These are phyloP conservation scores for Neofusicoccum umdonicola DNA, from an alignment of 2,329 filamentous ascomycete genomes.

Conservation along the genomic window DNA sequence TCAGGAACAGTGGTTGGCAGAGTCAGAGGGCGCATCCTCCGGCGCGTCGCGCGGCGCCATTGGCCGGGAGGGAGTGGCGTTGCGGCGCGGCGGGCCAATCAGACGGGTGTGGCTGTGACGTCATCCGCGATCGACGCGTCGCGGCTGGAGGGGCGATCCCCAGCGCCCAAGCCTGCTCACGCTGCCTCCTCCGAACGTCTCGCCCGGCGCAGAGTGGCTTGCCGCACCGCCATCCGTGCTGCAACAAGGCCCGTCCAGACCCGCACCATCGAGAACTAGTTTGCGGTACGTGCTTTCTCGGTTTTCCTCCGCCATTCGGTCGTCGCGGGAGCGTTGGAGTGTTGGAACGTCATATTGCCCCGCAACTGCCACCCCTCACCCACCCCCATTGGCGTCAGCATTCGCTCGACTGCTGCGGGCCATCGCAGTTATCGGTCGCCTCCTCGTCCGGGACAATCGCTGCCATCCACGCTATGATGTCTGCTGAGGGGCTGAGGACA, in stretches of 20 bases:
- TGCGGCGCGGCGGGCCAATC: not conserved
- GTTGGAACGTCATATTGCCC: conserved; percentile 1
- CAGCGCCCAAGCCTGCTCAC: not conserved
- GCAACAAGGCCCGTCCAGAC: not conserved
- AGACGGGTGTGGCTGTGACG: not conserved
- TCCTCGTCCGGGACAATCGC: not conserved
- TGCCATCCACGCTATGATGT: not conserved
- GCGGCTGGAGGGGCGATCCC: not conserved
- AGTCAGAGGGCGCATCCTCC: not conserved
- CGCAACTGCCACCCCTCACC: not conserved
- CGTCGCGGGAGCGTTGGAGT: not conserved
- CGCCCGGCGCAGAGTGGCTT: not conserved
- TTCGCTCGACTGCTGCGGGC: not conserved
- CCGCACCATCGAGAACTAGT: not conserved
- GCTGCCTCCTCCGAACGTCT: too few species aligned
- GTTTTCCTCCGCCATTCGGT: not conserved
- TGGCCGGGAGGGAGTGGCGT: not conserved
- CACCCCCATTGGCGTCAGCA: not conserved
- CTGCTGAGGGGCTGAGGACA: not conserved
- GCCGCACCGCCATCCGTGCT: conserved; percentile 5
- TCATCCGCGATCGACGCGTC: not conserved
- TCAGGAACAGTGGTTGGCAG: not conserved
- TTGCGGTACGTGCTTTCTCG: not conserved
- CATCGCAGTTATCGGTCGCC: not conserved
- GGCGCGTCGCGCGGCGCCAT: not conserved